A percentile compares a stretch with the other conserved stretches of the same genome.
phyloP scores from a whole-genome alignment of 208 protist genomes.

The Wallacemonas sp. region DNA sequence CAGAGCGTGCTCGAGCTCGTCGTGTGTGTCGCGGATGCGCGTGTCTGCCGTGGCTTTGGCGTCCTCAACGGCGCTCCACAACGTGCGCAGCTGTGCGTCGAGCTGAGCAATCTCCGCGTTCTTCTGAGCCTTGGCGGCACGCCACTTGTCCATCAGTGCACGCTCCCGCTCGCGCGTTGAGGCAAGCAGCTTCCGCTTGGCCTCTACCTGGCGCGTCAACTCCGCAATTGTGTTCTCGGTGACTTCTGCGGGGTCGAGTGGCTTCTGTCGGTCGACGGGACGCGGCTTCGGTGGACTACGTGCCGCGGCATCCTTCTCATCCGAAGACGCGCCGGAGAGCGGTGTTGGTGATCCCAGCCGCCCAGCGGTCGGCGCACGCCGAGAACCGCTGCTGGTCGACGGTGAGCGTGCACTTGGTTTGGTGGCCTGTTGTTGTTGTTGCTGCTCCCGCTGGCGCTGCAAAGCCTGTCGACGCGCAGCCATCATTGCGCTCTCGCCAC shows the following conservation, averaged over 20 bases:
- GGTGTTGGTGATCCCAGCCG: slow-evolving; percentile 5
- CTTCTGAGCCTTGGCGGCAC: slow-evolving; percentile 67
- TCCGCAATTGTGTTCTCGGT: slow-evolving; percentile 49
- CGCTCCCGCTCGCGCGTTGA: slow-evolving; percentile 45
- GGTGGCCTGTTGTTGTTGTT: neutral
- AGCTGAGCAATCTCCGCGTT: slow-evolving; percentile 67
- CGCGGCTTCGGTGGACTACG: neutral
- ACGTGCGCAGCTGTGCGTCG: slow-evolving; percentile 42
- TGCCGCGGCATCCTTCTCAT: neutral
- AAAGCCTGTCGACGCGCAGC: slow-evolving; percentile 51
- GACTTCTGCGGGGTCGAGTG: slow-evolving; percentile 7
- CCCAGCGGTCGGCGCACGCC: slow-evolving; percentile 8
- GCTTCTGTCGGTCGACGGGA: slow-evolving; percentile 9
- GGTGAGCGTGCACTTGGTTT: neutral
- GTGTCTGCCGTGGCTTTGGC: slow-evolving; percentile 47
- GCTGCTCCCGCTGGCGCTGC: slow-evolving; percentile 49
- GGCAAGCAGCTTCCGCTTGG: slow-evolving; percentile 56
- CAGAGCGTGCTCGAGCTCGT: slow-evolving; percentile 46
- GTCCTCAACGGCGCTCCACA: slow-evolving; percentile 52
- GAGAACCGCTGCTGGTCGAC: neutral
- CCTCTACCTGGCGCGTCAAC: slow-evolving; percentile 51
- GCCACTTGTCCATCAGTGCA: slow-evolving; percentile 56
- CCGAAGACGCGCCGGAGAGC: neutral
- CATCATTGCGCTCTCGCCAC: slow-evolving; percentile 51
- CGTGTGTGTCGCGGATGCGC: slow-evolving; percentile 44